Conservation (phyloP, 495 filamentous ascomycete species). For the Penicillium alfredii region DNA sequence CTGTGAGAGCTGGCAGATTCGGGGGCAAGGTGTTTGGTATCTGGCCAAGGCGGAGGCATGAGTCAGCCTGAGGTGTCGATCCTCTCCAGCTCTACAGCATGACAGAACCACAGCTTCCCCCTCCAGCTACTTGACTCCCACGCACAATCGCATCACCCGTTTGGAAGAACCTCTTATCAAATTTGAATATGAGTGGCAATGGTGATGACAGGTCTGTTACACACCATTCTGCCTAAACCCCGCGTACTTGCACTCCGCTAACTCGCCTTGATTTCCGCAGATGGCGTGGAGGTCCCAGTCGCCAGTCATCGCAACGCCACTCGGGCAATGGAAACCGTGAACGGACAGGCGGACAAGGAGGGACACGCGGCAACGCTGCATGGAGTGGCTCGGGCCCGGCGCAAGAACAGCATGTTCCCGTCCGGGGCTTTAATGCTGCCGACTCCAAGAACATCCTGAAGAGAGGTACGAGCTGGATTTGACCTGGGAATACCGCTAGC, state of each 20-base stretch:
- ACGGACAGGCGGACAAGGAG: constrained; percentile 24
- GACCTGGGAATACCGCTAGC: constrained; percentile 1
- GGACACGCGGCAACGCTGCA: constrained; percentile 24
- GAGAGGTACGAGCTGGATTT: constrained; percentile 24
- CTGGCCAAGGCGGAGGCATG: constrained; percentile 25
- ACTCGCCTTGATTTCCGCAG: constrained; percentile 14
- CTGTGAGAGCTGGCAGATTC: constrained; percentile 4
- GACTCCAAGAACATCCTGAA: constrained; percentile 41
- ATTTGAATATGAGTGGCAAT: constrained; percentile 30
- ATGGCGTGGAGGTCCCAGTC: constrained; percentile 42
- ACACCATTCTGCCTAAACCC: background rate
- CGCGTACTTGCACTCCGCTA: constrained; percentile 2
- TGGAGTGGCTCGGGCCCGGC: constrained; percentile 24
- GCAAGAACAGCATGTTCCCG: constrained; percentile 41
- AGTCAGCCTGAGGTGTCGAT: constrained; percentile 21
- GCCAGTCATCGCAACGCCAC: constrained; percentile 37
- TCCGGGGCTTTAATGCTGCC: constrained; percentile 42
- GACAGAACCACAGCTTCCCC: constrained; percentile 18
- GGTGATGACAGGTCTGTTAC: constrained; percentile 34
- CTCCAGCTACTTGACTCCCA: background rate
- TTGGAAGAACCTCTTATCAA: background rate
- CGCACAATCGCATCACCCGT: background rate
- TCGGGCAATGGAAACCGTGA: constrained; percentile 26
- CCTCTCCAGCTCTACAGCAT: constrained; percentile 3
- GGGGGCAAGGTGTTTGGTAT: constrained; percentile 12